phyloP scores from a whole-genome alignment of 129 eudicot genomes.

The Flaveria trinervia region DNA sequence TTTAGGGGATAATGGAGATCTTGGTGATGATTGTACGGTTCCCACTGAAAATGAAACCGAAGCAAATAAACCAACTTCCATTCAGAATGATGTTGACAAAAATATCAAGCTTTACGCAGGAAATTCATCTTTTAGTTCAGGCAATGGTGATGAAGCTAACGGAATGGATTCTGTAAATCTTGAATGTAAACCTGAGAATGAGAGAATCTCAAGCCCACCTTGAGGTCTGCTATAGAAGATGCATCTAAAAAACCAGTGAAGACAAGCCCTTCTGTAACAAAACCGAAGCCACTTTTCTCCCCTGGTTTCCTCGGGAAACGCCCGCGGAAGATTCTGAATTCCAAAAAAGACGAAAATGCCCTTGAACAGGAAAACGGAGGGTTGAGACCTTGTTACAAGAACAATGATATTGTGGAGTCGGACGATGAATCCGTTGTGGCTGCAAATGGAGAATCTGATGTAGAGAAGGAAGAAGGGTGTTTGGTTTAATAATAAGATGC shows the following conservation, averaged over 20 bases:
- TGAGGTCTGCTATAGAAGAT: neutral
- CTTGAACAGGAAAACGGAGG: conserved; percentile 3
- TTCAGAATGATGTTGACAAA: neutral
- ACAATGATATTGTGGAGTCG: conserved; percentile 10
- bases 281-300: conserved; percentile 41
- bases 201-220: conserved; percentile 12
- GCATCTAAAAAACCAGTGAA: conserved; percentile 29
- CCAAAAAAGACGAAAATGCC: conserved; percentile 28
- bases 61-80: conserved; percentile 2
- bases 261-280: conserved; percentile 23
- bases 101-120: neutral
- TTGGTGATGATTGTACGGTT: conserved; percentile 5
- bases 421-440: conserved; percentile 9
- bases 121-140: conserved; percentile 19
- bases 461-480: conserved; percentile 13
- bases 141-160: conserved; percentile 25
- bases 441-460: conserved; percentile 17
- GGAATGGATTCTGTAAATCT: conserved; percentile 10
- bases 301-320: conserved; percentile 53
- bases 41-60: conserved; percentile 10
- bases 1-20: conserved; percentile 31
- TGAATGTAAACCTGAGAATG: conserved; percentile 13
- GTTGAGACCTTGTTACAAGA: conserved; percentile 2
- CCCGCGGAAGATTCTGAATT: conserved; percentile 19
- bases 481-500: neutral